Evolutionary conservation across 2,329 filamentous ascomycete genomes (phyloP), one percentile per base, ranked within the genome.

Genomic region (Ilyonectria robusta): DNA sequence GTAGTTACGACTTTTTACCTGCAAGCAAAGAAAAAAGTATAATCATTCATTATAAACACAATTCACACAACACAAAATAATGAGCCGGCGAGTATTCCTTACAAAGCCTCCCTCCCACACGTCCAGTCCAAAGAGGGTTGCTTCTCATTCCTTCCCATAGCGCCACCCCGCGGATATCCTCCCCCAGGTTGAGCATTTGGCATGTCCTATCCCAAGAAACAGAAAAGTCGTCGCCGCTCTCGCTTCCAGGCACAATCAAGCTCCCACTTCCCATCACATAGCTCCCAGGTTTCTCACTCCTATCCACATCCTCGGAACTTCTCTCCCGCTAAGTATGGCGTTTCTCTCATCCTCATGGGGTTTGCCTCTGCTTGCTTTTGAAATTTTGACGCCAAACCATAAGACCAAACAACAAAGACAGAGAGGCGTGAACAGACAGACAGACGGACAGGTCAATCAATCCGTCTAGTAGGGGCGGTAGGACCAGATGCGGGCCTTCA

Each of bases 401-500:
- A 50, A 61, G 51, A 61, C 63, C 63, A 61, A 66, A 60, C 46
- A 60, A 60, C 48, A 31, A 58, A 48, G 53, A 62, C 29, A 62
- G 58, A 65, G 56, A 53, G 40, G 40, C 63, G 62, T 59, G 48
- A 59, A n/a, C 44, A 61, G 58, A 60, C 44, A 61, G 58, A 60
- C 19, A 44, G 50, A 51, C 33, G 42, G 17, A 51, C 6, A 23
- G 21, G 46, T 46, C 29, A 48, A 21, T 48, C 42, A 62, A 31
- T 48, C 44, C 44, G 47, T 56, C 46, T 66, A 83, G 59, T 85
- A 81, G 4, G 85, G 82, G 62, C 88, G 86, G 78, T 93, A 98
- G 76, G 93, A 94, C 96, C 96, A 99, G 83, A 99, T 98, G 77
- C 96, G 92, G 61, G 96, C 96, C 79, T 95, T 93, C 94, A 97